Evolutionary conservation across 108 stramenopile species (phyloP).

Genomic region (Asterionellopsis glacialis): DNA sequence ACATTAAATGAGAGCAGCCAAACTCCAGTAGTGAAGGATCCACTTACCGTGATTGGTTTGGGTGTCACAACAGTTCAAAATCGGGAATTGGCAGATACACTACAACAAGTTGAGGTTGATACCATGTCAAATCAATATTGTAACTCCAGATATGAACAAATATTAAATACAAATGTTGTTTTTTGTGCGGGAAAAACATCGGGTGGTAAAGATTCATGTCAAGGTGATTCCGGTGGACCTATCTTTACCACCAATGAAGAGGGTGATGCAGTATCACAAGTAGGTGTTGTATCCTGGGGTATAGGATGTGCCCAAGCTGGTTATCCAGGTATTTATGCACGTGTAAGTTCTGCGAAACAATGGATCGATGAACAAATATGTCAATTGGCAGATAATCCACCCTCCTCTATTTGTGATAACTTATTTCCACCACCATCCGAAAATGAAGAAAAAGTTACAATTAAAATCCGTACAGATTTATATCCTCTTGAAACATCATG

Average conservation of each 20-base stretch:
- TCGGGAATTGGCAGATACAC: background rate
- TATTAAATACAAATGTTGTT: background rate
- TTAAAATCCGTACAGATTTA: background rate
- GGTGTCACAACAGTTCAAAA: conserved; percentile 6
- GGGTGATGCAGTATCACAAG: background rate
- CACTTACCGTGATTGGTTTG: conserved; percentile 8
- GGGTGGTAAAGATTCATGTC: conserved; percentile 9
- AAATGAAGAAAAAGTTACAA: background rate
- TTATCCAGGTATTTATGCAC: conserved; percentile 44
- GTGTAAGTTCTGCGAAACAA: conserved; percentile 18
- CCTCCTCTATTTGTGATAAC: background rate
- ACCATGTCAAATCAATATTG: background rate
- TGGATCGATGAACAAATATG: conserved; percentile 43
- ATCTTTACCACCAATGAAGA: background rate
- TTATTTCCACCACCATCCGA: background rate
- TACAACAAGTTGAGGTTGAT: background rate
- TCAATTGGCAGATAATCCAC: background rate
- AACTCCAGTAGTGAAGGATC: conserved; percentile 2
- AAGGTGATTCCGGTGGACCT: conserved; percentile 12
- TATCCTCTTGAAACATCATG: no score
- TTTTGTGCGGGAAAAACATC: conserved; percentile 4
- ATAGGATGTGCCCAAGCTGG: conserved; percentile 26
- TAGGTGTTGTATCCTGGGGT: conserved; percentile 24
- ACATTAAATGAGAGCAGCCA: conserved; percentile 16
- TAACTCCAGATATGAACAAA: background rate